Base-by-base conservation (phyloP, 805 yeast species). In the Candida pini region DNA sequence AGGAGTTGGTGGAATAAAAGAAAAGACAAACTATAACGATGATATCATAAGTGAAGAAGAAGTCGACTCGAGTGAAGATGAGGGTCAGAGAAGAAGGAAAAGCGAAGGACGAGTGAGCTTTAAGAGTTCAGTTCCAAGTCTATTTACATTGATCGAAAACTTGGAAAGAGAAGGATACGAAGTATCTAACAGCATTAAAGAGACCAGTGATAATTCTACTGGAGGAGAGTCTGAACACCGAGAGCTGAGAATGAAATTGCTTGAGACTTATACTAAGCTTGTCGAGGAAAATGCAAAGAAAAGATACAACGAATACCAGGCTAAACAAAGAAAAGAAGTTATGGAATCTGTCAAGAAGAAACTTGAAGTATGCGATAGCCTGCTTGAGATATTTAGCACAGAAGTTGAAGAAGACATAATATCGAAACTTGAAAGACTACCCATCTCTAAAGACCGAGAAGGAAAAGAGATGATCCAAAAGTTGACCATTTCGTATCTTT, bases 1-100 rank as follows among this genome's bases (percentile, higher is more conserved):
- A 14, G 96, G 96, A 3, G 68, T 88, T 19, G 95, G 95, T 32
- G 89, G 74, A 18, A 54, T 69, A 25, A 45, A 58, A 13, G 76
- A 71, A 43, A 48, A 56, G 43, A 56, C 59, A 18, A 43, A 44
- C 17, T 18, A 31, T 9, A 33, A 38, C 4, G 38, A 39, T 16
- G 48, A 41, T 4, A 40, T 40, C 22, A 41, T 43, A 23, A 33
- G 37, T 28, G 45, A 39, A 9, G 55, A 49, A 12, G 36, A 42
- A 21, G 36, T 43, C 21, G 49, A 44, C 25, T 40, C 49, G 6
- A 43, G 48, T 27, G 60, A 58, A 6, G 56, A 52, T 10, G 60
- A 51, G 4, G 37, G 31, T 12, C 28, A 18, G 13, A 22, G 28
- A 12, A 28, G 10, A 20, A 9, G 5, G 16, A 26, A 9, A 21